These are phyloP conservation scores for Tolypocladium paradoxum DNA, from an alignment of 2,329 filamentous ascomycete species.

Conservation along the genomic window DNA sequence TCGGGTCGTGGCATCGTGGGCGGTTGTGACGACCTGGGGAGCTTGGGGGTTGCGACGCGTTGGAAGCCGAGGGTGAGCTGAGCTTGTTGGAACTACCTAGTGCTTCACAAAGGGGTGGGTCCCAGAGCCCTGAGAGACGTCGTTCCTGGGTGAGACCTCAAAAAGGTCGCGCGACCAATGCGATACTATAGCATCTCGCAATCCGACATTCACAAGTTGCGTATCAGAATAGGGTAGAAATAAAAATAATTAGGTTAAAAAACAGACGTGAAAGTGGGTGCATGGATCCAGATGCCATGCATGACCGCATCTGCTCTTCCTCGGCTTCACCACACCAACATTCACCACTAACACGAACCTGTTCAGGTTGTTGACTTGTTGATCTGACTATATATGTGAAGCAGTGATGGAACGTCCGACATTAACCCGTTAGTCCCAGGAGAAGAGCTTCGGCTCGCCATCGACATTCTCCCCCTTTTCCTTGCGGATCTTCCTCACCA, in stretches of 20 bases:
- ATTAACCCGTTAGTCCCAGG: slow-evolving; percentile 5
- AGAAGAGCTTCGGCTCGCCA: slow-evolving; percentile 19
- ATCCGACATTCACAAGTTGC: background rate
- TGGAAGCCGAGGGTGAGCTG: background rate
- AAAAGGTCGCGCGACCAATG: background rate
- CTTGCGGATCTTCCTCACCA: slow-evolving; percentile 51
- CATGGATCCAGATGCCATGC: background rate
- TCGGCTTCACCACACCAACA: background rate
- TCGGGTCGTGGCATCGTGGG: slow-evolving; percentile 16
- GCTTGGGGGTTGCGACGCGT: background rate
- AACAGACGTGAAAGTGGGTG: background rate
- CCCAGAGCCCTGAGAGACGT: too few relatives aligned
- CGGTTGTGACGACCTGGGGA: background rate
- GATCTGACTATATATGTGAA: background rate
- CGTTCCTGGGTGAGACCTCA: too few relatives aligned
- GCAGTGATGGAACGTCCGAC: too few relatives aligned
- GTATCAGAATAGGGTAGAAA: background rate
- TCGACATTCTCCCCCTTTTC: slow-evolving; percentile 16
- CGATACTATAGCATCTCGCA: background rate
- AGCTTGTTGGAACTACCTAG: background rate
- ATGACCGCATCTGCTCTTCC: background rate
- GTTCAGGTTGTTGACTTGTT: background rate
- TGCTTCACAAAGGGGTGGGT: background rate
- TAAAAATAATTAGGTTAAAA: background rate
- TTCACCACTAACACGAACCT: background rate